phyloP scores from a whole-genome alignment of 441 rosid genomes.

The Dalechampia spathulata region DNA sequence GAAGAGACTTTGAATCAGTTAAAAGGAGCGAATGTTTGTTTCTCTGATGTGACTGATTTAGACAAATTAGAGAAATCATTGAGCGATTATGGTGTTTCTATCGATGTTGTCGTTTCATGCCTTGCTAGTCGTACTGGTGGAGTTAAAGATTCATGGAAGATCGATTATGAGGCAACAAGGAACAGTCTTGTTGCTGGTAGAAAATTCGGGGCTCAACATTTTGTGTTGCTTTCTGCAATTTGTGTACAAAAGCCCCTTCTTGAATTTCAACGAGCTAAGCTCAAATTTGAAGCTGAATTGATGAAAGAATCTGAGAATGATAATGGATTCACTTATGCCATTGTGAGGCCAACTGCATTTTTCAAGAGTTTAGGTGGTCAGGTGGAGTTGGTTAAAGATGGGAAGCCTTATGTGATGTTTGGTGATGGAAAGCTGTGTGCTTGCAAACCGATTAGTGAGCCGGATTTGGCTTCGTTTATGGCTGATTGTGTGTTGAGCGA shows the following conservation, averaged over 20 bases:
- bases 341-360: conserved; percentile 89
- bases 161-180: conserved; percentile 81
- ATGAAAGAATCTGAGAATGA: conserved; percentile 36
- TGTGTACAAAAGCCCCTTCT: conserved; percentile 83
- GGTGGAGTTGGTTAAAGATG: conserved; percentile 81
- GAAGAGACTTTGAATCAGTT: conserved; percentile 52
- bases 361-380: conserved; percentile 94
- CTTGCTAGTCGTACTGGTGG: conserved; percentile 89
- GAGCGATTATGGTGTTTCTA: conserved; percentile 31
- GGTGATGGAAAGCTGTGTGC: conserved; percentile 91
- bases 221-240: conserved; percentile 74
- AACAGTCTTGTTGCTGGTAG: conserved; percentile 80
- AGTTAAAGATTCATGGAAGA: conserved; percentile 84
- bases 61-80: conserved; percentile 45
- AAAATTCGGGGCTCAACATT: conserved; percentile 68
- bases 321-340: conserved; percentile 50
- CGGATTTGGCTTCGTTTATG: conserved; percentile 70
- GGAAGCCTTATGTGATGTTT: conserved; percentile 96
- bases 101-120: conserved; percentile 86
- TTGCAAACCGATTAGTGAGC: conserved; percentile 90
- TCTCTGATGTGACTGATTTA: conserved; percentile 74
- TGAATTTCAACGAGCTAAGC: conserved; percentile 71
- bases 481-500: conserved; percentile 70
- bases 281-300: conserved; percentile 70
- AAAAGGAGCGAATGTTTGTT: conserved; percentile 61